phyloP scores from a whole-genome alignment of 2,329 filamentous ascomycete genomes.

The Diaporthe destruens region DNA sequence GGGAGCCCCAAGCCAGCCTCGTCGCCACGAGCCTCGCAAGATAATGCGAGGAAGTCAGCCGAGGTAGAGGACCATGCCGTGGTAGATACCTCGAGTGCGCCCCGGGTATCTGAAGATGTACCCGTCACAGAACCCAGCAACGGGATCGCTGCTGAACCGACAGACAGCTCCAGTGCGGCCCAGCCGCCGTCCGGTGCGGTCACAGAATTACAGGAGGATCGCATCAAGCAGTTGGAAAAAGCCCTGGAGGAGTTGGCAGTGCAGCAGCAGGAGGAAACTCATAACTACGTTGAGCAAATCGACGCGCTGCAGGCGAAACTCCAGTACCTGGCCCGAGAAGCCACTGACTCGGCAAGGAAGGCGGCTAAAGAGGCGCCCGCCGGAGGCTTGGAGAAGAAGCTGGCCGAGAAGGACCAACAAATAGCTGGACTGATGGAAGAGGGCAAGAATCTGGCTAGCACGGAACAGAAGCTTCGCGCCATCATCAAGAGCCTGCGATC shows the following conservation, averaged over 20 bases:
- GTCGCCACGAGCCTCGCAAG: slow-evolving; percentile 47
- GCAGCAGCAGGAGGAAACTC: slow-evolving; percentile 83
- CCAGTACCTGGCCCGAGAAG: slow-evolving; percentile 86
- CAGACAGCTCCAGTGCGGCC: slow-evolving; percentile 9
- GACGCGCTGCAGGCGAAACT: slow-evolving; percentile 93
- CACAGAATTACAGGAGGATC: slow-evolving; percentile 55
- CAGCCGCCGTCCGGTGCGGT: slow-evolving; percentile 36
- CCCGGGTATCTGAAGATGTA: slow-evolving; percentile 20
- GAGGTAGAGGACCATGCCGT: slow-evolving; percentile 23
- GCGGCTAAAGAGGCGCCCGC: slow-evolving; percentile 71
- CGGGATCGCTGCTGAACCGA: slow-evolving; percentile 2
- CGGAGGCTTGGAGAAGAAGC: slow-evolving; percentile 79
- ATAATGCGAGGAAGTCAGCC: slow-evolving; percentile 42
- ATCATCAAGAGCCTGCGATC: slow-evolving; percentile 84
- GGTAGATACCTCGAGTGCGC: slow-evolving; percentile 23
- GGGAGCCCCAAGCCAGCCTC: slow-evolving; percentile 27
- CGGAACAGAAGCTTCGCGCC: slow-evolving; percentile 85
- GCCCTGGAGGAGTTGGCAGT: slow-evolving; percentile 55
- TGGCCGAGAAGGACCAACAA: slow-evolving; percentile 91
- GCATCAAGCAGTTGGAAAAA: slow-evolving; percentile 54
- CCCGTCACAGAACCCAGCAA: slow-evolving; percentile 22
- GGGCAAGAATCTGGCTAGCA: slow-evolving; percentile 87
- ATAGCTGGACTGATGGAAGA: slow-evolving; percentile 93
- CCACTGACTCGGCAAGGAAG: slow-evolving; percentile 80
- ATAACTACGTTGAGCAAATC: slow-evolving; percentile 87